A percentile compares a stretch with the other conserved stretches of the same genome.
phyloP scores from a whole-genome alignment of 345 rosid species.

The Brassica carinata region DNA sequence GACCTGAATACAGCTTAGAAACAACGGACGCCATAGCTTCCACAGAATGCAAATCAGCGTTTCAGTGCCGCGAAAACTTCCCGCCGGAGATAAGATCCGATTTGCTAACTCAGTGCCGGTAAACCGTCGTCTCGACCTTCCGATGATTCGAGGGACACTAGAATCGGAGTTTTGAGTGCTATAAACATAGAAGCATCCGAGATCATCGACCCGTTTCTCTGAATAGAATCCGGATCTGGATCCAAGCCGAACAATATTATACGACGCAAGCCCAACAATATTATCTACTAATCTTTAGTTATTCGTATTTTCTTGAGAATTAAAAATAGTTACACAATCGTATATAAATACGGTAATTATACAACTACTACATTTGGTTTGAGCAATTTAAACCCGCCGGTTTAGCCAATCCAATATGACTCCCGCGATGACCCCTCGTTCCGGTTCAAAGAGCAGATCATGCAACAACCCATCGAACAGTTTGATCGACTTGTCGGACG shows the following conservation, averaged over 20 bases:
- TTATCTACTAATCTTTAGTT: neutral
- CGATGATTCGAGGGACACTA: neutral
- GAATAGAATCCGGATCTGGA: slow-evolving; percentile 20
- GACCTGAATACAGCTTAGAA: slow-evolving; percentile 76
- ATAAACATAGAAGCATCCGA: neutral
- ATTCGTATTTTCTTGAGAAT: too few relatives aligned
- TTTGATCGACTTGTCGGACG: slow-evolving; percentile 70
- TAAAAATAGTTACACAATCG: too few relatives aligned
- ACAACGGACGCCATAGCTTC: slow-evolving; percentile 67
- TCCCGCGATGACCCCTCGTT: slow-evolving; percentile 55
- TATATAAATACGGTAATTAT: neutral
- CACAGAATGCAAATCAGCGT: neutral
- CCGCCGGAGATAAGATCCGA: neutral
- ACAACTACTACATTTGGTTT: neutral
- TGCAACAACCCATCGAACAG: slow-evolving; percentile 75
- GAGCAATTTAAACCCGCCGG: slow-evolving; percentile 42
- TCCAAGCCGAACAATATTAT: neutral
- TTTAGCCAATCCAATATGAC: slow-evolving; percentile 78
- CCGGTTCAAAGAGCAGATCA: slow-evolving; percentile 87
- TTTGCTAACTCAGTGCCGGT: neutral
- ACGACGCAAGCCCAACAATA: neutral
- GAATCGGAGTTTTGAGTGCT: neutral
- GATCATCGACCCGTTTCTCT: neutral
- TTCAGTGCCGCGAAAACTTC: neutral
- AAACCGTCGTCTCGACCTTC: neutral